Conservation (phyloP, 129 eudicot species). For the Saposhnikovia divaricata region DNA sequence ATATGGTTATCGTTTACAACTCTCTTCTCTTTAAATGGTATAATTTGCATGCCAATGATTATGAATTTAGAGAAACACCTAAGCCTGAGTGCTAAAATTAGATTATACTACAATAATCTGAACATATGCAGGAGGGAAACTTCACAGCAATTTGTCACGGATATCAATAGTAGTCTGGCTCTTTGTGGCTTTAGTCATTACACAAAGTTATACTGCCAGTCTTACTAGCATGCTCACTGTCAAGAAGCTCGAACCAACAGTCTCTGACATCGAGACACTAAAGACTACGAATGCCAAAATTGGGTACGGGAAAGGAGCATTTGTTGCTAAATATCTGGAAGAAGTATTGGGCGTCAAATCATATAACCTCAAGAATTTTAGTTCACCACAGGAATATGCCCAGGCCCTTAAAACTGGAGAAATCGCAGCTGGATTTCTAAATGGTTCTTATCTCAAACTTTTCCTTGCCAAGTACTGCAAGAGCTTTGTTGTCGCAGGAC, state of each 20-base stretch:
- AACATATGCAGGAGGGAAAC: constrained; percentile 2
- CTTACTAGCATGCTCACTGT: constrained; percentile 14
- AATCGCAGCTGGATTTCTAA: constrained; percentile 2
- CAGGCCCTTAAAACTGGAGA: constrained; percentile 10
- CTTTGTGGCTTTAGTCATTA: constrained; percentile 8
- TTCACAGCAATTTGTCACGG: constrained; percentile 12
- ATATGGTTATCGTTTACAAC: constrained; percentile 7
- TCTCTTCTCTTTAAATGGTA: constrained; percentile 11
- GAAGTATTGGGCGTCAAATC: constrained; percentile 5
- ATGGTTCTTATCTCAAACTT: constrained; percentile 11
- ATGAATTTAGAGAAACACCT: not conserved
- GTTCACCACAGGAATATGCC: constrained; percentile 4
- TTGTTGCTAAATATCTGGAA: constrained; percentile 2
- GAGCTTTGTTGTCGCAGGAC: constrained; percentile 9
- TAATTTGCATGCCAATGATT: not conserved
- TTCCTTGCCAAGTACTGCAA: constrained; percentile 15
- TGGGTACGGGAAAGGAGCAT: constrained; percentile 11
- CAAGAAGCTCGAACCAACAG: constrained; percentile 8
- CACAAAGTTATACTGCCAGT: constrained; percentile 13
- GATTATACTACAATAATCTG: not conserved
- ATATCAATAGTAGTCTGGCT: constrained; percentile 12
- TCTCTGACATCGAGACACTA: constrained; percentile 11
- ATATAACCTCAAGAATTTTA: not conserved
- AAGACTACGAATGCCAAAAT: constrained; percentile 4
- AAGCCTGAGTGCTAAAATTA: not conserved